Evolutionary conservation across 2,329 filamentous ascomycete species (phyloP).

Genomic region (Drechslerella coelobrocha): DNA sequence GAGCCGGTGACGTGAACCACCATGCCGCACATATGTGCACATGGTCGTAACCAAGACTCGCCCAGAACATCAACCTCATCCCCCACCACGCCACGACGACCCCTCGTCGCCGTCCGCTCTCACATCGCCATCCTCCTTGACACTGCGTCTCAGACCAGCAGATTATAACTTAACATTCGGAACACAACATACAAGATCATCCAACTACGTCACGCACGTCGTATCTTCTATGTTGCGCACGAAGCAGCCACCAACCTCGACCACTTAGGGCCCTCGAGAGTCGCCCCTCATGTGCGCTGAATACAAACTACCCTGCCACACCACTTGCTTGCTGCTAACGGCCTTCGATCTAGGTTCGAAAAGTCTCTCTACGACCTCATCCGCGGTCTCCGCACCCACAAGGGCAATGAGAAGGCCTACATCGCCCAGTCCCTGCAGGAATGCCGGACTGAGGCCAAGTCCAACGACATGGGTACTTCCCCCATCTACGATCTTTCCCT

Average conservation of each 20-base stretch:
- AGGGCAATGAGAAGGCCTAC: slow-evolving; percentile 92
- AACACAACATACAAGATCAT: not conserved
- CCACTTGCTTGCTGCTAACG: not conserved
- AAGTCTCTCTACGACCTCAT: slow-evolving; percentile 99
- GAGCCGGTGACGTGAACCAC: too few species aligned
- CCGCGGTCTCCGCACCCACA: slow-evolving; percentile 90
- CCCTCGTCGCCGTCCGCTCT: slow-evolving; percentile 1
- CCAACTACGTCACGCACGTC: slow-evolving; percentile 13
- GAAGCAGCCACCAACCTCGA: slow-evolving; percentile 4
- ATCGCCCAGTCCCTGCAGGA: slow-evolving; percentile 92
- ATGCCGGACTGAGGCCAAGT: slow-evolving; percentile 90
- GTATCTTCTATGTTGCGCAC: slow-evolving; percentile 28
- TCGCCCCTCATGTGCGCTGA: slow-evolving; percentile 43
- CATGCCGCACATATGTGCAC: not conserved
- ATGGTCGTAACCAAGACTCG: slow-evolving; percentile 1
- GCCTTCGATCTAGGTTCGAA: slow-evolving; percentile 77
- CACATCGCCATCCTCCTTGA: not conserved
- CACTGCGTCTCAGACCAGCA: not conserved
- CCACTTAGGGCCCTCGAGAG: slow-evolving; percentile 38
- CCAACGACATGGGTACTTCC: slow-evolving; percentile 82
- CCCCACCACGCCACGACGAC: not conserved
- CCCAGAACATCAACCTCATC: not conserved
- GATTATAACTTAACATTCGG: not conserved
- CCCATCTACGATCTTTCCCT: slow-evolving; percentile 17
- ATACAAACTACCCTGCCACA: not conserved